Evolutionary conservation across 805 yeast genomes (phyloP).

Genomic region (Tetrapisispora iriomotensis): DNA sequence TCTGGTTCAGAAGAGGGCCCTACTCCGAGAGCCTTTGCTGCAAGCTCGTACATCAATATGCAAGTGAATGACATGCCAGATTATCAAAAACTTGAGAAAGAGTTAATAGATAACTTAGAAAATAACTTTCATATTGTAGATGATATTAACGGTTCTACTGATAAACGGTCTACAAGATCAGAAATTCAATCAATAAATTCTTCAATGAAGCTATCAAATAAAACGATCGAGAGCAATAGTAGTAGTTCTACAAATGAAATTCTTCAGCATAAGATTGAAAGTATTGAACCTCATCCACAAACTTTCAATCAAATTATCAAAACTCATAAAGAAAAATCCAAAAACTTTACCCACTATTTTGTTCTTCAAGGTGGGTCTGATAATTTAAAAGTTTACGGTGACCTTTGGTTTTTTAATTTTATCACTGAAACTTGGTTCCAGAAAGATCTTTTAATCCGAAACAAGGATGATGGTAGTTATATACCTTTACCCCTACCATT

Average conservation of each 20-base stretch:
- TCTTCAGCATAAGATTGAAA: neutral
- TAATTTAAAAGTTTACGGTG: conserved; percentile 32
- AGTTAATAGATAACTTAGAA: neutral
- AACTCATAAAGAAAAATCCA: neutral
- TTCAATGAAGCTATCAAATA: neutral
- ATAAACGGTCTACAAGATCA: neutral
- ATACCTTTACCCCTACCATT: conserved; percentile 12
- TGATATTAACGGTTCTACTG: neutral
- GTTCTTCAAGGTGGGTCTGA: conserved; percentile 34
- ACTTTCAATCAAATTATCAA: neutral
- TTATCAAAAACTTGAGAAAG: neutral
- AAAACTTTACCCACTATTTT: conserved; percentile 8
- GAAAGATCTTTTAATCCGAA: conserved; percentile 7
- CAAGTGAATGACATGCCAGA: neutral
- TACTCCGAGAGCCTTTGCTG: conserved; percentile 31
- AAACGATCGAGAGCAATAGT: neutral
- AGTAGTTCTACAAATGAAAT: neutral
- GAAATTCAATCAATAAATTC: neutral
- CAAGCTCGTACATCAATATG: conserved; percentile 14
- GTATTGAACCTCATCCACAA: neutral
- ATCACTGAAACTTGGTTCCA: conserved; percentile 35
- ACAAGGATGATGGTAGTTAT: conserved; percentile 2
- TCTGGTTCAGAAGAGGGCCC: conserved; percentile 20
- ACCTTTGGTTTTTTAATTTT: conserved; percentile 43
- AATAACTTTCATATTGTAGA: neutral